Evolutionary conservation across 129 eudicot species (phyloP).

Genomic region (Pittosporum tobira): DNA sequence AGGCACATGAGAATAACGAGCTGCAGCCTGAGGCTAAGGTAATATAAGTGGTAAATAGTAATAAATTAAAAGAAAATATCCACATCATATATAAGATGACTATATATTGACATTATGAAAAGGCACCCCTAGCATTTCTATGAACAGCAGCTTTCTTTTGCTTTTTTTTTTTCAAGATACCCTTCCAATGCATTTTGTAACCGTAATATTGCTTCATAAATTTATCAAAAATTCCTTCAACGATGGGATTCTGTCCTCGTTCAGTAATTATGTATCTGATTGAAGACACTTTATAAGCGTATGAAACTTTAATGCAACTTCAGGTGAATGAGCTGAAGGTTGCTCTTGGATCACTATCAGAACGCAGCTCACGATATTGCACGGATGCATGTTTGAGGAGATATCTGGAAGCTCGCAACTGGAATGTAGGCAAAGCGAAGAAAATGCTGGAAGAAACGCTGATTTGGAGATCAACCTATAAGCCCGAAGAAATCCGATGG

Average conservation of each 20-base stretch:
- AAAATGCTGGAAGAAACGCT: conserved; percentile 54
- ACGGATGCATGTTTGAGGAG: conserved; percentile 45
- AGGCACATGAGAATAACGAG: conserved; percentile 27
- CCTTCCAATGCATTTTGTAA: neutral
- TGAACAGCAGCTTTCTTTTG: neutral
- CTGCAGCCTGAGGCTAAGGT: conserved; percentile 30
- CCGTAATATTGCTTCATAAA: neutral
- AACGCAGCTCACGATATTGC: conserved; percentile 26
- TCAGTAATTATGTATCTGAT: neutral
- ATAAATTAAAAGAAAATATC: too few relatives aligned
- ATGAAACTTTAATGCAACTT: neutral
- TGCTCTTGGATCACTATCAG: conserved; percentile 38
- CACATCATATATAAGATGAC: neutral
- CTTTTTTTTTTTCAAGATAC: neutral
- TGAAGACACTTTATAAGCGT: too few relatives aligned
- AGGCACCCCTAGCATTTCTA: neutral
- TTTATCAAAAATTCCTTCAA: neutral
- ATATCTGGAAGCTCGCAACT: conserved; percentile 50
- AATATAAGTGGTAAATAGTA: conserved; percentile 4
- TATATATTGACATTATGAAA: neutral
- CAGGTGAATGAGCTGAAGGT: conserved; percentile 34
- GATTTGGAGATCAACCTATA: conserved; percentile 41
- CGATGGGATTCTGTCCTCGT: neutral
- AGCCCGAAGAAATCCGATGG: conserved; percentile 66
- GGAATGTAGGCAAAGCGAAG: conserved; percentile 55